Evolutionary conservation across 2,329 filamentous ascomycete species (phyloP).

Genomic region (Pyricularia sp.): DNA sequence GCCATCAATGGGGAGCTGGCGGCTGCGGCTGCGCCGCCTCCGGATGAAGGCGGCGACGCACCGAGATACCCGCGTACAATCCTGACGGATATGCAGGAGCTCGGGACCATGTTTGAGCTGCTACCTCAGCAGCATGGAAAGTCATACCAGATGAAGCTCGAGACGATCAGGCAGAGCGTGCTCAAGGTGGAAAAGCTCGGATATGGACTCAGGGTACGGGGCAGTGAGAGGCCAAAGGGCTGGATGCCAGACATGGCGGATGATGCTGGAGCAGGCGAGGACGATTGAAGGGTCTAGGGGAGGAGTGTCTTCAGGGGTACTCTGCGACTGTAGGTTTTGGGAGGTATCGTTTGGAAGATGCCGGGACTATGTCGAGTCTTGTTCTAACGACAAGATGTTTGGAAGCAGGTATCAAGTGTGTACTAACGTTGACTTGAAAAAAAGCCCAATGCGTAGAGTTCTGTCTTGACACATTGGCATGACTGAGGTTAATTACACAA

Average conservation of each 20-base stretch:
- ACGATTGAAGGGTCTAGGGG: neutral
- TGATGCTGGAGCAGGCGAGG: neutral
- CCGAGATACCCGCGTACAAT: slow-evolving; percentile 40
- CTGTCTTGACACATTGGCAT: neutral
- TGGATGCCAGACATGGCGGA: slow-evolving; percentile 63
- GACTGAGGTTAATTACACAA: no score
- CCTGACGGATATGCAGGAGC: slow-evolving; percentile 64
- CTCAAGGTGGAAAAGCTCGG: slow-evolving; percentile 86
- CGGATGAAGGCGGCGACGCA: slow-evolving; percentile 13
- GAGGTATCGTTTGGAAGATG: neutral
- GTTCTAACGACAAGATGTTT: neutral
- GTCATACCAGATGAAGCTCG: slow-evolving; percentile 64
- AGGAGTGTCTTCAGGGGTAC: neutral
- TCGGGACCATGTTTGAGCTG: slow-evolving; percentile 65
- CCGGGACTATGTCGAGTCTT: neutral
- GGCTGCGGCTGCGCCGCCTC: slow-evolving; percentile 13
- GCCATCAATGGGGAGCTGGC: slow-evolving; percentile 53
- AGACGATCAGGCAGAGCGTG: slow-evolving; percentile 76
- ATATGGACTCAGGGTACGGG: slow-evolving; percentile 78
- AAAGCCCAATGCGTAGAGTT: neutral
- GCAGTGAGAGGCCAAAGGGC: slow-evolving; percentile 76
- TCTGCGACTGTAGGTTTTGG: neutral
- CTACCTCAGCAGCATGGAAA: slow-evolving; percentile 45
- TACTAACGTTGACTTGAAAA: neutral
- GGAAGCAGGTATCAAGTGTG: neutral